phyloP scores from a whole-genome alignment of 2,329 filamentous ascomycete species.

The Colletotrichum lupini region DNA sequence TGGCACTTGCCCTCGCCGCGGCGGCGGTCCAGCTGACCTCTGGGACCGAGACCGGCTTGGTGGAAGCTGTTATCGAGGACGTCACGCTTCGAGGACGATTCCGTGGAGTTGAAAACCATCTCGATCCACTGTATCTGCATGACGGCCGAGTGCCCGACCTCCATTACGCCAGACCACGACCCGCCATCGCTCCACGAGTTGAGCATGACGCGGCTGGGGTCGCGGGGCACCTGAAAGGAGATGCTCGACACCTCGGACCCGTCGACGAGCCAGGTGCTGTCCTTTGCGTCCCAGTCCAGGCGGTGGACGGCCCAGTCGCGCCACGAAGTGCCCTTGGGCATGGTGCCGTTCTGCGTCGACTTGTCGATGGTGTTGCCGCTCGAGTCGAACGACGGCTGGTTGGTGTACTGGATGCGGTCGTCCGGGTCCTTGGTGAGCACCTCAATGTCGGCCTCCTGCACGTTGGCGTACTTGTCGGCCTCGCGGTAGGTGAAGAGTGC shows the following conservation, averaged over 20 bases:
- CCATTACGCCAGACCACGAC: constrained; percentile 70
- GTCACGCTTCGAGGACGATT: constrained; percentile 22
- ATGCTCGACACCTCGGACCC: constrained; percentile 62
- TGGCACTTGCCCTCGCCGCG: constrained; percentile 36
- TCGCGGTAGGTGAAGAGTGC: constrained; percentile 65
- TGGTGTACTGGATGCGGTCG: constrained; percentile 65
- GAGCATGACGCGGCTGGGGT: constrained; percentile 63
- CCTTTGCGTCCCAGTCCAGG: constrained; percentile 67
- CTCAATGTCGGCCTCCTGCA: constrained; percentile 66
- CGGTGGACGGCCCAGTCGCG: constrained; percentile 68
- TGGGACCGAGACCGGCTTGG: constrained; percentile 5
- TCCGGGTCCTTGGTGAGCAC: constrained; percentile 59
- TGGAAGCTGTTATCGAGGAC: background rate
- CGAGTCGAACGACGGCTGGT: constrained; percentile 65
- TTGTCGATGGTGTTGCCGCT: constrained; percentile 55
- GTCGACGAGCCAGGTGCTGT: constrained; percentile 67
- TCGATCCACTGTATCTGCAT: constrained; percentile 73
- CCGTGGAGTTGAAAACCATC: constrained; percentile 63
- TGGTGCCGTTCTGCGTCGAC: constrained; percentile 59
- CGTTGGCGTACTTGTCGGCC: constrained; percentile 45
- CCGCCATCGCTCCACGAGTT: constrained; percentile 73
- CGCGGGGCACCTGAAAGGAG: constrained; percentile 64
- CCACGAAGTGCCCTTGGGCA: constrained; percentile 58
- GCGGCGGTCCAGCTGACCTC: constrained; percentile 18
- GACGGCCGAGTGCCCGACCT: constrained; percentile 57